Evolutionary conservation across 805 yeast species (phyloP), one percentile per base, ranked within the genome.

Genomic region (Yueomyces sinensis): DNA sequence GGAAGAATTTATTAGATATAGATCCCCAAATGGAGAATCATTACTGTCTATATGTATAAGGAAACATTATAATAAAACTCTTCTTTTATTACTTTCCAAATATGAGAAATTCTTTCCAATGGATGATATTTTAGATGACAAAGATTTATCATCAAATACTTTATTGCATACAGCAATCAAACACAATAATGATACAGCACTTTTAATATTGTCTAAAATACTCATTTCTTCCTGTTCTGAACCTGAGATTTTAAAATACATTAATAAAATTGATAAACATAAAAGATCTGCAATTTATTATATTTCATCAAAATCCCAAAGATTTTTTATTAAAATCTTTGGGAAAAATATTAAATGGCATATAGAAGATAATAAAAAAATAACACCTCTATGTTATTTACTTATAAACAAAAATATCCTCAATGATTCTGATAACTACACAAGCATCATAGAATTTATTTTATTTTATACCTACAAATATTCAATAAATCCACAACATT

Each of bases 361-460:
- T 5, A 50, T 56, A 13, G 68, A 67, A 34, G 96, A 87, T 49
- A 41, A 46, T 11, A 72, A 69, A 39, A 72, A 76, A 0, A 82
- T 81, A 44, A 82, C 96, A 0, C 93, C 96, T 20, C 11, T 20
- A 11, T n/a, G n/a, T n/a, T n/a, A n/a, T n/a, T n/a, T n/a, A n/a
- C n/a, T n/a, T n/a, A n/a, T n/a, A n/a, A n/a, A n/a, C n/a, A n/a
- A n/a, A n/a, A n/a, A n/a, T n/a, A n/a, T n/a, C n/a, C n/a, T n/a
- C n/a, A n/a, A n/a, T n/a, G n/a, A n/a, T n/a, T n/a, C n/a, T n/a
- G n/a, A n/a, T n/a, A n/a, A n/a, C n/a, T n/a, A n/a, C n/a, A n/a
- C n/a, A n/a, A n/a, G n/a, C n/a, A n/a, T n/a, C n/a, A n/a, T n/a
- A n/a, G n/a, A n/a, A n/a, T n/a, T n/a, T 7, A 20, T 20, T 20